Evolutionary conservation across 345 rosid genomes (phyloP).

Genomic region (Clarkia xantiana): DNA sequence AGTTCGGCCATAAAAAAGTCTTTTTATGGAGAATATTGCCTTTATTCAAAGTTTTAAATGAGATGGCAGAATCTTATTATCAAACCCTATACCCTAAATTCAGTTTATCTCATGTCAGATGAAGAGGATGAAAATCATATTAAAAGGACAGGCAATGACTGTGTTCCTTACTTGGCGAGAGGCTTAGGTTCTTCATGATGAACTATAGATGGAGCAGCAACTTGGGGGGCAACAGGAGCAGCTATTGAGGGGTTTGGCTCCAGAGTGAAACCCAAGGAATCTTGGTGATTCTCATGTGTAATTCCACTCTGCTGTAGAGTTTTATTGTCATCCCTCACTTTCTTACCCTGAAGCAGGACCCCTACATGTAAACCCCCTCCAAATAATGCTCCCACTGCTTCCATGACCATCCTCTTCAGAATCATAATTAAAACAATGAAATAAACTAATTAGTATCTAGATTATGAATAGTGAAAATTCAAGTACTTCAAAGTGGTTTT

Average conservation of each 20-base stretch:
- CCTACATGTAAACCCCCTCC: conserved; percentile 71
- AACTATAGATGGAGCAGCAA: conserved; percentile 34
- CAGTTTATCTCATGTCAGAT: too few species aligned
- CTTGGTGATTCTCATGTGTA: conserved; percentile 41
- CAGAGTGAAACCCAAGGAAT: conserved; percentile 64
- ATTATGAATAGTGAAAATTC: background rate
- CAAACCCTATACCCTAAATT: too few species aligned
- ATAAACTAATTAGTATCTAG: background rate
- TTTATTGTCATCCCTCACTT: conserved; percentile 74
- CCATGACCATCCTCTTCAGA: conserved; percentile 69
- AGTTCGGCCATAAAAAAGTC: too few species aligned
- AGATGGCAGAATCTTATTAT: too few species aligned
- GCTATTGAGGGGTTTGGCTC: conserved; percentile 60
- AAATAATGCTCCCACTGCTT: conserved; percentile 70
- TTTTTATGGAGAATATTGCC: too few species aligned
- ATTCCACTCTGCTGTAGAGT: conserved; percentile 70
- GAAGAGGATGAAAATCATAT: too few species aligned
- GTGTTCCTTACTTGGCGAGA: conserved; percentile 1
- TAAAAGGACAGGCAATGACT: too few species aligned
- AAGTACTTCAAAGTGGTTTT: background rate
- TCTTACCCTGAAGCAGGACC: conserved; percentile 72
- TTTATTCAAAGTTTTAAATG: too few species aligned
- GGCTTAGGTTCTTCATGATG: conserved; percentile 32
- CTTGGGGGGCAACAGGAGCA: conserved; percentile 20
- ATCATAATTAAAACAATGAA: background rate